Evolutionary conservation across 805 yeast genomes (phyloP), one percentile per base, ranked within the genome.

Genomic region (Saccharomyces cerevisiae): DNA sequence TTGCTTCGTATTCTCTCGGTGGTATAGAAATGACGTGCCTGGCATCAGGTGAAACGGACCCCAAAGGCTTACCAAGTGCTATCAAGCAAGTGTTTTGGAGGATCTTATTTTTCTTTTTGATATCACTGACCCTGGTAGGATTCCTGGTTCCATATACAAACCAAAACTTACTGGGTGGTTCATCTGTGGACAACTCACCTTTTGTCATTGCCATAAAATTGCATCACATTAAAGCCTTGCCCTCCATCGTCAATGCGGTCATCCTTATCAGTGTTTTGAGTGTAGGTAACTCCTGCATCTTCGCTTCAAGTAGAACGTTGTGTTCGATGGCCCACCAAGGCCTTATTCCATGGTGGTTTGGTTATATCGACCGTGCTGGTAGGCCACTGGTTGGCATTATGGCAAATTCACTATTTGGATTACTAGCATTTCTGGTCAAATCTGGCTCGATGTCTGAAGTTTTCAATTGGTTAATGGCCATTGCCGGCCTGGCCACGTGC

Each of bases 11-110:
- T 65, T 77, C 88, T 17, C 85, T 82, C 64, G 81, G 85, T 47
- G 91, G 92, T 54, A 79, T 87, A 14, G 92, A 85, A 70, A 73
- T 86, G 59, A 79, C 80, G 27, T 86, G 88, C 49, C 72, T 85
- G 46, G 86, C 89, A 4, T 85, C 89, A 24, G 90, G 89, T 13
- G 92, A 86, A 70, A 77, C 89, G 5, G 78, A 72, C 26, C 79
- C 85, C 67, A 74, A 74, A 53, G 70, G 84, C 3, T 75, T 85
- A 53, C 92, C 91, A 31, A 74, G 77, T 46, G 90, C 91, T 46
- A 80, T 83, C 57, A 87, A 86, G 68, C 90, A 85, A 70, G 89
- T 85, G 4, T 53, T 83, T 50, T 81, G 79, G 73, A 79, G 84
- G 73, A 78, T 83, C 65, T 77, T 72, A 59, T 73, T 73, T 41